phyloP scores from a whole-genome alignment of 2,329 filamentous ascomycete species.

The Exserohilum rostratum region DNA sequence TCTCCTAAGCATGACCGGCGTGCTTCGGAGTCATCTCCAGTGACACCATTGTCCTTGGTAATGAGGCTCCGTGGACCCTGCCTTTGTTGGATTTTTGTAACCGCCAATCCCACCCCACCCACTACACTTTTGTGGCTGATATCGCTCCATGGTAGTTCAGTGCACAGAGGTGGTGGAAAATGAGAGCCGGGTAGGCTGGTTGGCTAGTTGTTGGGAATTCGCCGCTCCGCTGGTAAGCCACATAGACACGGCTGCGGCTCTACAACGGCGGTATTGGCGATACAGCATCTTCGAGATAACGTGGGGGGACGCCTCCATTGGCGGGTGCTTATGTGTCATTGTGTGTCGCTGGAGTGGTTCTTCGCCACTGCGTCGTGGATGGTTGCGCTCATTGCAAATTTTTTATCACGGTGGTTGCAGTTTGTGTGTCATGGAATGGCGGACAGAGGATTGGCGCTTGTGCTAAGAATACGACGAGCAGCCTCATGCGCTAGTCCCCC shows the following conservation, averaged over 20 bases:
- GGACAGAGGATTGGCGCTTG: neutral
- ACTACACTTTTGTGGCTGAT: slow-evolving; percentile 6
- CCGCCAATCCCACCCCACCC: neutral
- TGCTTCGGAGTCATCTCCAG: slow-evolving; percentile 10
- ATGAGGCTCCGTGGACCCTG: slow-evolving; percentile 10
- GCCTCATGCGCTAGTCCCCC: neutral
- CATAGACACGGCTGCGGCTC: slow-evolving; percentile 15
- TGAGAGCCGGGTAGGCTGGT: neutral
- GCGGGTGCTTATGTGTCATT: no score
- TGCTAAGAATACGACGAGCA: slow-evolving; percentile 6
- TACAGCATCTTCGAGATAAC: neutral
- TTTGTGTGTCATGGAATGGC: neutral
- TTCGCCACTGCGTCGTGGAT: no score
- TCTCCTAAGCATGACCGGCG: slow-evolving; percentile 8
- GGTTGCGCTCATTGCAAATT: no score
- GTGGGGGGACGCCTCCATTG: no score
- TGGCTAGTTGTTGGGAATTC: slow-evolving; percentile 19
- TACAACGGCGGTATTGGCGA: slow-evolving; percentile 15
- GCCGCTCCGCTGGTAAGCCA: slow-evolving; percentile 14
- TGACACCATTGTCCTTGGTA: neutral
- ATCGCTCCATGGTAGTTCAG: neutral
- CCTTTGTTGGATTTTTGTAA: neutral
- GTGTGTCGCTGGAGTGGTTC: no score
- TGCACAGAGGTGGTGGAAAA: slow-evolving; percentile 8
- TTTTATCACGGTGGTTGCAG: neutral